These are phyloP conservation scores for Poa pratensis DNA, from an alignment of 176 grass and related monocot species.

Conservation along the genomic window DNA sequence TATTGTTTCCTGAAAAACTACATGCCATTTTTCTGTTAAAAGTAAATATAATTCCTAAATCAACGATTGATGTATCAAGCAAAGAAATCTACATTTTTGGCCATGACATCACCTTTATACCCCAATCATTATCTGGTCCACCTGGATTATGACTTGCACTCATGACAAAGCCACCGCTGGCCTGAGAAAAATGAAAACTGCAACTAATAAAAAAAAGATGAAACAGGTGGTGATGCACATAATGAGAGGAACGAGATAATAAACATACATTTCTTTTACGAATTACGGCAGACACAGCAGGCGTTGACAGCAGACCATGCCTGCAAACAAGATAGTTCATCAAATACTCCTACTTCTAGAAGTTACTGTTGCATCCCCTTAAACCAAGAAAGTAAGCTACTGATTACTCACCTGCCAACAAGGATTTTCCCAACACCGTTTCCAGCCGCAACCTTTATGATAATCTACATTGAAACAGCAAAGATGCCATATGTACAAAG, in stretches of 20 bases:
- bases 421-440: conserved; percentile 90
- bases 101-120: conserved; percentile 75
- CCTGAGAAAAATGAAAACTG: conserved; percentile 51
- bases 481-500: conserved; percentile 30
- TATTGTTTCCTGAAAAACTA: neutral
- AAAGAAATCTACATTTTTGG: conserved; percentile 25
- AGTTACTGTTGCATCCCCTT: neutral
- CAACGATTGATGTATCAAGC: neutral
- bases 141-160: conserved; percentile 97
- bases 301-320: conserved; percentile 84
- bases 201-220: conserved; percentile 5
- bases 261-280: conserved; percentile 70
- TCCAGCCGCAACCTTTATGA: conserved; percentile 87
- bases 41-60: conserved; percentile 17
- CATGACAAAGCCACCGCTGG: conserved; percentile 94
- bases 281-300: conserved; percentile 89
- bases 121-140: conserved; percentile 89
- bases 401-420: conserved; percentile 63
- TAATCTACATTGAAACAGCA: conserved; percentile 55
- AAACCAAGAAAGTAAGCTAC: conserved; percentile 12
- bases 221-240: neutral
- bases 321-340: conserved; percentile 43
- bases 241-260: conserved; percentile 23
- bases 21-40: neutral
- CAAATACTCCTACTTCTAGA: conserved; percentile 12